These are phyloP conservation scores for Amylostereum chailletii DNA, from an alignment of 1,284 basidiomycete species.

Conservation along the genomic window DNA sequence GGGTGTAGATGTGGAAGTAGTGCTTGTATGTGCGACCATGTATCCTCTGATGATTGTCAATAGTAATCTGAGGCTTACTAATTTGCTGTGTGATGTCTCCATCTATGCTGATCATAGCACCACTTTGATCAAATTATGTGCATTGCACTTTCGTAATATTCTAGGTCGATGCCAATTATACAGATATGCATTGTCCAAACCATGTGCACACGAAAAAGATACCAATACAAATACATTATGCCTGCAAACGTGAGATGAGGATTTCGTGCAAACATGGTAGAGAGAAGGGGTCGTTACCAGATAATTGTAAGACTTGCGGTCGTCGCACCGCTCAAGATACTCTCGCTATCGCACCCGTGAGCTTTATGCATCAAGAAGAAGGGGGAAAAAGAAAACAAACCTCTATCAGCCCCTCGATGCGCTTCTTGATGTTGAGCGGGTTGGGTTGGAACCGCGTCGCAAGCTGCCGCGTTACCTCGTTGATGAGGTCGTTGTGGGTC, in stretches of 20 bases:
- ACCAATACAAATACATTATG: not conserved
- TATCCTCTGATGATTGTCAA: too few relatives aligned
- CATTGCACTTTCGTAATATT: too few relatives aligned
- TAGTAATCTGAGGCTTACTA: too few relatives aligned
- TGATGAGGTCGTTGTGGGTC: constrained; percentile 83
- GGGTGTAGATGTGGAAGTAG: too few relatives aligned
- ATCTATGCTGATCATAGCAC: too few relatives aligned
- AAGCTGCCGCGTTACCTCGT: constrained; percentile 87
- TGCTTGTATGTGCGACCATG: too few relatives aligned
- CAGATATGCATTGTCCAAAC: too few relatives aligned
- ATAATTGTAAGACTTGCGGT: constrained; percentile 79
- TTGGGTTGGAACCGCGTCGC: constrained; percentile 81
- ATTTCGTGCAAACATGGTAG: not conserved
- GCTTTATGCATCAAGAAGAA: constrained; percentile 3
- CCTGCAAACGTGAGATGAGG: not conserved
- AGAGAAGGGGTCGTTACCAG: constrained; percentile 29
- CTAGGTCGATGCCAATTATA: too few relatives aligned
- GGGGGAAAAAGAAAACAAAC: constrained; percentile 31
- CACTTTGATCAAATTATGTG: too few relatives aligned
- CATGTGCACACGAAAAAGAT: not conserved
- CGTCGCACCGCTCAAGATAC: constrained; percentile 71
- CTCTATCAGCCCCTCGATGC: constrained; percentile 93
- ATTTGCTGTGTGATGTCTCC: too few relatives aligned
- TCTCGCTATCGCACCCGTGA: constrained; percentile 45
- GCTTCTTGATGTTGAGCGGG: constrained; percentile 84